These are phyloP conservation scores for Cairneyella variabilis DNA, from an alignment of 495 filamentous ascomycete genomes.

Conservation along the genomic window DNA sequence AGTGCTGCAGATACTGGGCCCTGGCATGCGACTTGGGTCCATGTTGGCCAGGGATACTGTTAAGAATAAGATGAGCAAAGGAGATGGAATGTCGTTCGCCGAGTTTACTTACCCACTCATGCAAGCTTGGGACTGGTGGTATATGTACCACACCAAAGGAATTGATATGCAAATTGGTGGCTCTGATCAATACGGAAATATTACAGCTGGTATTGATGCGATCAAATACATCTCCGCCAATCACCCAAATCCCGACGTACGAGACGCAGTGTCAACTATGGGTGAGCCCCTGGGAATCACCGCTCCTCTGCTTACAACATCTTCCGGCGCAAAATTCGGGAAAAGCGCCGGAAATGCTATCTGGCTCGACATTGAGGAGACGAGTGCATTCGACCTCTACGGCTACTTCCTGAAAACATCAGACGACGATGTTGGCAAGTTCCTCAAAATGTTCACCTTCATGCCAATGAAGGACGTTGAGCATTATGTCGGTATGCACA, in stretches of 20 bases:
- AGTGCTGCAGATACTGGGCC: conserved; percentile 66
- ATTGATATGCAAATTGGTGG: conserved; percentile 87
- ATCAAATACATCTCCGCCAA: conserved; percentile 66
- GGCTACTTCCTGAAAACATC: conserved; percentile 79
- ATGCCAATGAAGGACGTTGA: conserved; percentile 63
- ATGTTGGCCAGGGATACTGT: conserved; percentile 92
- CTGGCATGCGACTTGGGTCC: conserved; percentile 67
- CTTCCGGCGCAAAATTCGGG: conserved; percentile 86
- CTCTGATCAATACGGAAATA: conserved; percentile 95
- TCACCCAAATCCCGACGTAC: conserved; percentile 34
- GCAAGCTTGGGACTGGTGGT: conserved; percentile 97
- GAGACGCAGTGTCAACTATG: conserved; percentile 25
- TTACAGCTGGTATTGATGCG: conserved; percentile 82
- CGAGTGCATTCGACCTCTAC: conserved; percentile 81
- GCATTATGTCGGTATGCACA: conserved; percentile 61
- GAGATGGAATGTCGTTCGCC: conserved; percentile 87
- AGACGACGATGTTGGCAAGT: conserved; percentile 72
- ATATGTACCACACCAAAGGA: conserved; percentile 58
- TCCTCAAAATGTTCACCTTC: conserved; percentile 91
- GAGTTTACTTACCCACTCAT: conserved; percentile 93
- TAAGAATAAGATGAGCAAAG: conserved; percentile 70
- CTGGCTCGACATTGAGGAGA: conserved; percentile 83
- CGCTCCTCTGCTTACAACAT: conserved; percentile 80
- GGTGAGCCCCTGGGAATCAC: conserved; percentile 73
- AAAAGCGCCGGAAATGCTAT: conserved; percentile 94